These are phyloP conservation scores for Starmerella floricola DNA, from an alignment of 805 yeast genomes.

Conservation along the genomic window DNA sequence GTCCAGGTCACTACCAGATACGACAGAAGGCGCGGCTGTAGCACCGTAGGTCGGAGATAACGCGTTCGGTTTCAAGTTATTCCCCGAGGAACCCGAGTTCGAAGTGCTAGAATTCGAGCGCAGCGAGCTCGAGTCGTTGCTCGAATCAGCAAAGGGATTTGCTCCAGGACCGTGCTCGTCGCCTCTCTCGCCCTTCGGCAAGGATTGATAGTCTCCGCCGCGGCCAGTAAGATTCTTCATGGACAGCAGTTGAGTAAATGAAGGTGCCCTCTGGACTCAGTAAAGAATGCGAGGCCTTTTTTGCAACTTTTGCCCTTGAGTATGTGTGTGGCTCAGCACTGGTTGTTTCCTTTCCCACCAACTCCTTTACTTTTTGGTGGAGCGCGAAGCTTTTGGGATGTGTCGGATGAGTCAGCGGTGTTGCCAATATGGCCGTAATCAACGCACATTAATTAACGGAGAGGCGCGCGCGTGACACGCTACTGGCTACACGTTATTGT, in stretches of 20 bases:
- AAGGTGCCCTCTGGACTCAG: background rate
- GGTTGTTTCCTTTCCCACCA: too few relatives aligned
- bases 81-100: constrained; percentile 10
- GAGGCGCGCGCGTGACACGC: too few relatives aligned
- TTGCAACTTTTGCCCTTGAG: too few relatives aligned
- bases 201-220: constrained; percentile 18
- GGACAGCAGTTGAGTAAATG: background rate
- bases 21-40: constrained; percentile 14
- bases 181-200: constrained; percentile 14
- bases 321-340: background rate
- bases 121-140: constrained; percentile 17
- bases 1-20: constrained; percentile 26
- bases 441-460: too few relatives aligned
- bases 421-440: too few relatives aligned
- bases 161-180: constrained; percentile 11
- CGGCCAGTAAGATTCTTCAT: constrained; percentile 19
- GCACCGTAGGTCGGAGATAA: background rate
- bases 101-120: constrained; percentile 11
- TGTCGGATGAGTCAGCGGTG: background rate
- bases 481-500: too few relatives aligned
- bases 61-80: constrained; percentile 3
- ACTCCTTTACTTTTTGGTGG: too few relatives aligned
- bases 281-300: background rate
- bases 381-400: background rate
- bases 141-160: constrained; percentile 26